Conservation (phyloP, 257 asterid genomes). For the Dorcoceras hygrometricum region DNA sequence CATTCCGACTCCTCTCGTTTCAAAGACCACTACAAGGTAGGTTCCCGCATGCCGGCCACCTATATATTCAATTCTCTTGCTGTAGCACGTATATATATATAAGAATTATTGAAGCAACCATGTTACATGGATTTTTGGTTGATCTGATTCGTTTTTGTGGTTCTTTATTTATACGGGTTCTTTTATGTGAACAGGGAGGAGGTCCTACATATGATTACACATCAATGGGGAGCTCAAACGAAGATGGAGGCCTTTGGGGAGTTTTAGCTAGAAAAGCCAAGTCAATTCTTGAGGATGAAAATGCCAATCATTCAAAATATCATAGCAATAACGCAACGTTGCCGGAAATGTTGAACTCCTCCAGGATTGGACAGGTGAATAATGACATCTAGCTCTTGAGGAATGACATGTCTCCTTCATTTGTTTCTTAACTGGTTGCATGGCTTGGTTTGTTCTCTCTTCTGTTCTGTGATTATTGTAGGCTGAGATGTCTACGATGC, state of each 20-base stretch:
- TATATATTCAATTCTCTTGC: background rate
- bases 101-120: too few relatives aligned
- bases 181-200: slow-evolving; percentile 36
- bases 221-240: slow-evolving; percentile 54
- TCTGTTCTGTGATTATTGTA: background rate
- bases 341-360: slow-evolving; percentile 11
- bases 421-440: slow-evolving; percentile 5
- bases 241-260: slow-evolving; percentile 83
- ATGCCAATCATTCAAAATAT: slow-evolving; percentile 11
- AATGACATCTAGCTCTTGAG: background rate
- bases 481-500: background rate
- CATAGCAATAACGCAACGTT: background rate
- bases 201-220: slow-evolving; percentile 58
- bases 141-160: background rate
- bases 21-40: slow-evolving; percentile 23
- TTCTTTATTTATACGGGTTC: background rate
- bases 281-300: slow-evolving; percentile 41
- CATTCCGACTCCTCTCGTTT: slow-evolving; percentile 46
- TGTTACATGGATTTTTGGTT: too few relatives aligned
- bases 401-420: background rate
- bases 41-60: background rate
- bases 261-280: slow-evolving; percentile 89
- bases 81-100: too few relatives aligned
- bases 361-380: slow-evolving; percentile 30
- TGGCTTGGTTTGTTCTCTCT: slow-evolving; percentile 11